phyloP scores from a whole-genome alignment of 2,329 filamentous ascomycete genomes.

The Chrysosporium keratinophilum region DNA sequence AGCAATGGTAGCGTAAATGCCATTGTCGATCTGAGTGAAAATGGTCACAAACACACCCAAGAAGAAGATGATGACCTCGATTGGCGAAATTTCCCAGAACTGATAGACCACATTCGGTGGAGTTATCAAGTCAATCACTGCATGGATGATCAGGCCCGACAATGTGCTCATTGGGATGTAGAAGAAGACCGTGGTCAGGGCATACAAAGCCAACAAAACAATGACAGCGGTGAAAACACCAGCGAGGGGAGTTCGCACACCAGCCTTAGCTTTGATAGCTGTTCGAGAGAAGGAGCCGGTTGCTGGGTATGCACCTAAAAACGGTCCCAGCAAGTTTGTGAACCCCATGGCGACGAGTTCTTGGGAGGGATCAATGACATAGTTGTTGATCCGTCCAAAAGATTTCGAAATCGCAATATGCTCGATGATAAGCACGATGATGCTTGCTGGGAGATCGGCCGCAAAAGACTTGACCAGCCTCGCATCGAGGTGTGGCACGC shows the following conservation, averaged over 20 bases:
- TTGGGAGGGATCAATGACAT: slow-evolving; percentile 54
- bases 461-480: slow-evolving; percentile 46
- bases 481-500: slow-evolving; percentile 33
- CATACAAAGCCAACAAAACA: slow-evolving; percentile 52
- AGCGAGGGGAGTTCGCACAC: slow-evolving; percentile 52
- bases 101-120: slow-evolving; percentile 50
- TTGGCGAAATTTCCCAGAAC: slow-evolving; percentile 55
- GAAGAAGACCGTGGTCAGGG: slow-evolving; percentile 51
- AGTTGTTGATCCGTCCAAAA: slow-evolving; percentile 52
- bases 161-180: slow-evolving; percentile 59
- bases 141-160: slow-evolving; percentile 56
- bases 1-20: slow-evolving; percentile 42
- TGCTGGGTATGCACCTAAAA: slow-evolving; percentile 56
- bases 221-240: slow-evolving; percentile 52
- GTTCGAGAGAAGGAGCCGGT: slow-evolving; percentile 58
- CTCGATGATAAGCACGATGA: slow-evolving; percentile 52
- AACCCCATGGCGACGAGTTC: slow-evolving; percentile 55
- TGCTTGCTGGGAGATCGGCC: slow-evolving; percentile 47
- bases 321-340: slow-evolving; percentile 54
- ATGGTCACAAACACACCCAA: slow-evolving; percentile 50
- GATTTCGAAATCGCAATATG: slow-evolving; percentile 56
- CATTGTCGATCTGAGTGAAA: slow-evolving; percentile 43
- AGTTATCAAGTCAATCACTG: slow-evolving; percentile 52
- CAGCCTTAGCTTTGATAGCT: slow-evolving; percentile 55
- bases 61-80: slow-evolving; percentile 45